Evolutionary conservation across 1,139 yeast genomes (phyloP), one percentile per base, ranked within the genome.

Genomic region (Fermentozyma sake): DNA sequence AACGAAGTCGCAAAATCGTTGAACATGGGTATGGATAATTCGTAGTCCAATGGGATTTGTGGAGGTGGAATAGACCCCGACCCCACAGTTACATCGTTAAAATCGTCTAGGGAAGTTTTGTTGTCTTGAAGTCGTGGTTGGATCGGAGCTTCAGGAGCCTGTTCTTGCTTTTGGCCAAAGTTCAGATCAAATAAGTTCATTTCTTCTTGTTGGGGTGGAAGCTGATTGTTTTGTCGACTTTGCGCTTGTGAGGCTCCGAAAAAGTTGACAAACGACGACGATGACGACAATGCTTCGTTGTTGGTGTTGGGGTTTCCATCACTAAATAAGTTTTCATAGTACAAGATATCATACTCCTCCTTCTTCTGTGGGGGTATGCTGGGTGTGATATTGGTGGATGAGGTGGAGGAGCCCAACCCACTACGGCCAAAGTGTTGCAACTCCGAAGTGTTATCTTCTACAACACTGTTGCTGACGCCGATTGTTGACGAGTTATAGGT

Each of bases 401-500:
- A 35, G 7, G 27, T 22, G 9, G 27, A 24, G 3, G 41, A 34
- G 4, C 44, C 46, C 14, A 42, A 28, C 1, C 46, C 46, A 5
- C 41, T 35, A 14, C 42, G 29, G 17, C 44, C 46, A 31, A 42
- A 42, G 24, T 42, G 46, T 7, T 38, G 36, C 23, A 27, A 31
- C 8, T 27, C 31, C 5, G 31, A 20, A 7, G 33, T 30, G 12
- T 16, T 23, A 10, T 37, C 43, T 13, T 37, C 39, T 14, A 32
- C 23, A 9, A 26, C 23, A 10, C 26, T 29, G 7, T 24, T 22
- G 11, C 17, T 23, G 16, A n/a, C 13, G 14, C 42, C 18, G 14
- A 15, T 19, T 9, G 29, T 30, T 6, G 41, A 38, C 18, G 23
- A 24, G 12, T 18, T 26, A 14, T 16, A 14, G 13, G 27, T 23